These are phyloP conservation scores for Phytophthora citrophthora DNA, from an alignment of 352 stramenopile species.

Conservation along the genomic window DNA sequence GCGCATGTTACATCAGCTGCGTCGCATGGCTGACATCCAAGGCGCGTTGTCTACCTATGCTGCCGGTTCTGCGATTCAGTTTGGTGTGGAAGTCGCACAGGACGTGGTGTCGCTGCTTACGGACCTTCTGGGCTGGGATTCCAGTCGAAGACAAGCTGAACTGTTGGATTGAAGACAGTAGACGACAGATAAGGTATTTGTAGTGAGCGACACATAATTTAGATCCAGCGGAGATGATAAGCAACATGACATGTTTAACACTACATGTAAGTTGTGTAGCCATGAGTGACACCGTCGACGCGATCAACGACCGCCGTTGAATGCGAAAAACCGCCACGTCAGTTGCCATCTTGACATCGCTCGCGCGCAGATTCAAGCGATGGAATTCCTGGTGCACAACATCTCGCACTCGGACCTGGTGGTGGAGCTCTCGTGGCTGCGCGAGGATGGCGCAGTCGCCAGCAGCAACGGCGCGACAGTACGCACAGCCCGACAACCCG, in stretches of 20 bases:
- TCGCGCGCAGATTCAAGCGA: slow-evolving; percentile 22
- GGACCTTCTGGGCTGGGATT: slow-evolving; percentile 74
- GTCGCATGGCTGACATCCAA: slow-evolving; percentile 83
- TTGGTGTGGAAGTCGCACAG: slow-evolving; percentile 78
- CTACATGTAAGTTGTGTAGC: background rate
- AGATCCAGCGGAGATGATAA: slow-evolving; percentile 19
- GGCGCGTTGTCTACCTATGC: slow-evolving; percentile 73
- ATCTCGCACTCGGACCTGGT: slow-evolving; percentile 97
- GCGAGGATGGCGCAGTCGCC: slow-evolving; percentile 33
- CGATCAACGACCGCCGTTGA: slow-evolving; percentile 1
- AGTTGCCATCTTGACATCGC: slow-evolving; percentile 25
- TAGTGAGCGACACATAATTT: slow-evolving; percentile 29
- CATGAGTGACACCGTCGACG: slow-evolving; percentile 17
- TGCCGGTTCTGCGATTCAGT: slow-evolving; percentile 70
- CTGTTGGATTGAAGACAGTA: slow-evolving; percentile 41
- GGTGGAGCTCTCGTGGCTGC: slow-evolving; percentile 87
- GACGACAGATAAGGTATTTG: slow-evolving; percentile 10
- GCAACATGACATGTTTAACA: slow-evolving; percentile 6
- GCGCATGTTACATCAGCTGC: slow-evolving; percentile 64
- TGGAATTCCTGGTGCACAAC: slow-evolving; percentile 98
- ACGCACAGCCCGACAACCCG: slow-evolving; percentile 2
- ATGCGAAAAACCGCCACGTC: slow-evolving; percentile 14
- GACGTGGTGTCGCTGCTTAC: slow-evolving; percentile 78
- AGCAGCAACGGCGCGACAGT: slow-evolving; percentile 21
- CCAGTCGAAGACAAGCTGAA: slow-evolving; percentile 57